phyloP scores from a whole-genome alignment of 2,329 filamentous ascomycete genomes.

The Colletotrichum gigasporum region DNA sequence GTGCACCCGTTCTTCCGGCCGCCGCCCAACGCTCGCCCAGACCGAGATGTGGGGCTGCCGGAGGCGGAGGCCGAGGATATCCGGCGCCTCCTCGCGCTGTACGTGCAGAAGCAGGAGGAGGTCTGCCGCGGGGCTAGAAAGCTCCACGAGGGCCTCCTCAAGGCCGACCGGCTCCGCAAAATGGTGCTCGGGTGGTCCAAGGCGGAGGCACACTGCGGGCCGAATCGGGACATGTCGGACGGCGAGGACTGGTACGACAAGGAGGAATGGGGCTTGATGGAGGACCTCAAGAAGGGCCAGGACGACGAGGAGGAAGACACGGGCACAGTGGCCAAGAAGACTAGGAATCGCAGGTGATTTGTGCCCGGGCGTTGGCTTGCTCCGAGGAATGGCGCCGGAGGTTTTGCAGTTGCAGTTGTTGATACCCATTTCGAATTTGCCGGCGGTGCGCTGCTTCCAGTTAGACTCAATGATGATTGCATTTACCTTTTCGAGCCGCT shows the following conservation, averaged over 20 bases:
- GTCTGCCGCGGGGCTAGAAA: conserved; percentile 76
- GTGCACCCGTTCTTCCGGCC: conserved; percentile 81
- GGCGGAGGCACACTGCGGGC: conserved; percentile 76
- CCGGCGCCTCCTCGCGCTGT: conserved; percentile 76
- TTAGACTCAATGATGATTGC: background rate
- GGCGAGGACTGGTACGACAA: conserved; percentile 91
- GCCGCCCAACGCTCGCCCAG: conserved; percentile 68
- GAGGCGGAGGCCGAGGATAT: conserved; percentile 81
- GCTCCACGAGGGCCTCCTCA: conserved; percentile 76
- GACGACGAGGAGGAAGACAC: conserved; percentile 84
- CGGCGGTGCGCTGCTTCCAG: conserved; percentile 4
- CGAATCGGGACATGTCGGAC: conserved; percentile 80
- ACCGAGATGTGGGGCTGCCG: conserved; percentile 78
- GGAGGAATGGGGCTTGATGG: conserved; percentile 79
- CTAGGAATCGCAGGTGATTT: conserved; percentile 60
- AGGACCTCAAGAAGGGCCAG: conserved; percentile 82
- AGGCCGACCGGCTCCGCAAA: conserved; percentile 76
- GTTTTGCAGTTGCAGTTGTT: conserved; percentile 28
- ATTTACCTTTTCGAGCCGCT: background rate
- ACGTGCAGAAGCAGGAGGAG: conserved; percentile 88
- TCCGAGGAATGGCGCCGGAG: background rate
- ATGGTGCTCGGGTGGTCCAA: conserved; percentile 80
- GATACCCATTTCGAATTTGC: conserved; percentile 30
- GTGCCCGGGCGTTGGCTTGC: conserved; percentile 16
- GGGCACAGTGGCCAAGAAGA: conserved; percentile 66